A percentile compares a stretch with the other conserved stretches of the same genome.
phyloP scores from a whole-genome alignment of 2,329 filamentous ascomycete genomes.

The Madurella mycetomatis region DNA sequence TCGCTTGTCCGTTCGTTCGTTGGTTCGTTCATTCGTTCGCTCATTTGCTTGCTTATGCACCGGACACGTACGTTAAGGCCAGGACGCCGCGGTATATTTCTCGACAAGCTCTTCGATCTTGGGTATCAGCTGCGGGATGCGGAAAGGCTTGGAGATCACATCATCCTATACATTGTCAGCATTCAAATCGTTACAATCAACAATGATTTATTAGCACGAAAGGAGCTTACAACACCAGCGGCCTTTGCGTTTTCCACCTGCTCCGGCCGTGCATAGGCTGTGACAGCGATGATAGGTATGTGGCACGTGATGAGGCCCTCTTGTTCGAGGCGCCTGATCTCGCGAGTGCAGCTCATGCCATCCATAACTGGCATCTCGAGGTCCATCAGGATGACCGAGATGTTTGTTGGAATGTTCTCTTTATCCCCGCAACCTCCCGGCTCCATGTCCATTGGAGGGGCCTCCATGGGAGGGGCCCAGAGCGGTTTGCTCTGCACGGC shows the following conservation, averaged over 20 bases:
- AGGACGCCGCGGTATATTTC: constrained; percentile 16
- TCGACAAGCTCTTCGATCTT: constrained; percentile 56
- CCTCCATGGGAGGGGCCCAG: neutral
- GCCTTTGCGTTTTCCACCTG: constrained; percentile 67
- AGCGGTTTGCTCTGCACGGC: neutral
- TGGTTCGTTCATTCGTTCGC: neutral
- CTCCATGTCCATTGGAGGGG: neutral
- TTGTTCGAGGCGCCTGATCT: constrained; percentile 63
- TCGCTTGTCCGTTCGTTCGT: no score
- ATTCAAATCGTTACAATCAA: neutral
- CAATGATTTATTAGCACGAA: neutral
- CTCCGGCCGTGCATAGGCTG: constrained; percentile 71
- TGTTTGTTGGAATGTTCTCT: constrained; percentile 41
- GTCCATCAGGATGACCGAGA: constrained; percentile 73
- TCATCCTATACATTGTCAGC: constrained; percentile 50
- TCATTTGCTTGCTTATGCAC: neutral
- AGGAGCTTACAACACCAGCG: constrained; percentile 63
- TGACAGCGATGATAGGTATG: constrained; percentile 79
- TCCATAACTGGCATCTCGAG: constrained; percentile 81
- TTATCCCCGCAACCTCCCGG: neutral
- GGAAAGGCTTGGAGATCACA: constrained; percentile 76
- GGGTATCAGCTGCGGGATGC: constrained; percentile 64
- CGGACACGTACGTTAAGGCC: neutral
- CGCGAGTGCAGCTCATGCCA: constrained; percentile 66
- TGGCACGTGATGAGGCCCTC: constrained; percentile 58